These are phyloP conservation scores for Crepidotus variabilis DNA, from an alignment of 768 basidiomycete species.

Conservation along the genomic window DNA sequence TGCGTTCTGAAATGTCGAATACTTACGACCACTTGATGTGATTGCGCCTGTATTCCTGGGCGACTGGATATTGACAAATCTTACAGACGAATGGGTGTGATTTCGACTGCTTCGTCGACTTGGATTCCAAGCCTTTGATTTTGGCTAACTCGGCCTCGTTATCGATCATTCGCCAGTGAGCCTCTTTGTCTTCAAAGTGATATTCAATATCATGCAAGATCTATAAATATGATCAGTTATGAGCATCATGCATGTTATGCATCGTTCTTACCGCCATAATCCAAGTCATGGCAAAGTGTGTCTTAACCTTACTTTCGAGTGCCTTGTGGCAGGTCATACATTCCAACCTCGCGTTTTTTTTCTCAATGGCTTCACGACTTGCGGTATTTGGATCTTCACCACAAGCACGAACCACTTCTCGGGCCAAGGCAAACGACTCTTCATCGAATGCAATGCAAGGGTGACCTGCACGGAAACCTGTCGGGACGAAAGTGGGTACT, in stretches of 20 bases:
- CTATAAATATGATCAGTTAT: constrained; percentile 7
- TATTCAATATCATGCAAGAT: constrained; percentile 24
- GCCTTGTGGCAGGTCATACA: constrained; percentile 21
- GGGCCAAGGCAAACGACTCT: constrained; percentile 20
- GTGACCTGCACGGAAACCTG: constrained; percentile 11
- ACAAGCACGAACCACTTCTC: constrained; percentile 19
- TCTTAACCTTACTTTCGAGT: constrained; percentile 1
- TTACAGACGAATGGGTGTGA: neutral
- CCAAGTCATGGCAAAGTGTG: constrained; percentile 28
- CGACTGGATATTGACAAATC: neutral
- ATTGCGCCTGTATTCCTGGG: neutral
- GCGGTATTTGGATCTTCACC: constrained; percentile 22
- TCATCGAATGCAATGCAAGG: constrained; percentile 23
- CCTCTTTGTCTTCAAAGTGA: constrained; percentile 15
- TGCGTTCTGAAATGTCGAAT: neutral
- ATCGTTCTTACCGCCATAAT: constrained; percentile 23
- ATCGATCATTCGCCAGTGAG: neutral
- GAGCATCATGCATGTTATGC: neutral
- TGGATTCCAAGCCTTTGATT: neutral
- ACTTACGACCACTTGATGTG: neutral
- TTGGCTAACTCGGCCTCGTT: neutral
- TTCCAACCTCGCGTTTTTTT: constrained; percentile 23
- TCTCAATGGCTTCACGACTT: constrained; percentile 21
- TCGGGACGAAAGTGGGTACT: constrained; percentile 2
- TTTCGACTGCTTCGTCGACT: neutral